phyloP scores from a whole-genome alignment of 1,139 yeast species.

The Kodamaea derodonti region DNA sequence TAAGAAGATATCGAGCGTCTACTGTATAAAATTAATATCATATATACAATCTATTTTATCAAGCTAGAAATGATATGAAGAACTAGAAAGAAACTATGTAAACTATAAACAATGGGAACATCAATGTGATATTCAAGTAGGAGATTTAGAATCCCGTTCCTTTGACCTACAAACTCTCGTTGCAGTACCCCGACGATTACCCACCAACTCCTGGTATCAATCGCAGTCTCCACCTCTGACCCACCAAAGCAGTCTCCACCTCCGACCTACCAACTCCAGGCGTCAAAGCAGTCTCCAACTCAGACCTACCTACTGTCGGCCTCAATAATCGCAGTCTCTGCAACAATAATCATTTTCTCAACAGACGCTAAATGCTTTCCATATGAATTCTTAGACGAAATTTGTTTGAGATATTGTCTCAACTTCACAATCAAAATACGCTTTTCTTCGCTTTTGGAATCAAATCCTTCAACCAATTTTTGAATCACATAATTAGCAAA shows the following conservation, averaged over 20 bases:
- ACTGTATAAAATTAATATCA: conserved; percentile 1
- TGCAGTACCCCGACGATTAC: too few relatives aligned
- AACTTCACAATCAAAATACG: conserved; percentile 56
- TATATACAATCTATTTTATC: conserved; percentile 6
- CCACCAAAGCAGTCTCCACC: too few relatives aligned
- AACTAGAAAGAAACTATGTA: conserved; percentile 4
- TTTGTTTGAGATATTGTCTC: conserved; percentile 57
- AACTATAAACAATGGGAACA: conserved; percentile 5
- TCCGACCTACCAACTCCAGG: too few relatives aligned
- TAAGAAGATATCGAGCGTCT: too few relatives aligned
- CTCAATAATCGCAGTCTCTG: conserved; percentile 23
- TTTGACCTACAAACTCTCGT: too few relatives aligned
- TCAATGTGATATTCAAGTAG: too few relatives aligned
- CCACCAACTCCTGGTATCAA: too few relatives aligned
- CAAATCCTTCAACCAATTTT: conserved; percentile 77
- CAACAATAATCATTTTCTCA: conserved; percentile 66
- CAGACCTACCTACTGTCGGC: background rate
- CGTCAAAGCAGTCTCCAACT: too few relatives aligned
- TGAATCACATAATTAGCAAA: conserved; percentile 97
- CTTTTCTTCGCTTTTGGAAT: conserved; percentile 65
- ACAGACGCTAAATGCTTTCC: conserved; percentile 89
- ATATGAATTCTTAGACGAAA: conserved; percentile 50
- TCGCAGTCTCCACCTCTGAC: too few relatives aligned
- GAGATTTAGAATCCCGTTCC: too few relatives aligned
- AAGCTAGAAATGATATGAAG: background rate